Conservation (phyloP, 139 green algal species). For the Mychonastes homosphaera region DNA sequence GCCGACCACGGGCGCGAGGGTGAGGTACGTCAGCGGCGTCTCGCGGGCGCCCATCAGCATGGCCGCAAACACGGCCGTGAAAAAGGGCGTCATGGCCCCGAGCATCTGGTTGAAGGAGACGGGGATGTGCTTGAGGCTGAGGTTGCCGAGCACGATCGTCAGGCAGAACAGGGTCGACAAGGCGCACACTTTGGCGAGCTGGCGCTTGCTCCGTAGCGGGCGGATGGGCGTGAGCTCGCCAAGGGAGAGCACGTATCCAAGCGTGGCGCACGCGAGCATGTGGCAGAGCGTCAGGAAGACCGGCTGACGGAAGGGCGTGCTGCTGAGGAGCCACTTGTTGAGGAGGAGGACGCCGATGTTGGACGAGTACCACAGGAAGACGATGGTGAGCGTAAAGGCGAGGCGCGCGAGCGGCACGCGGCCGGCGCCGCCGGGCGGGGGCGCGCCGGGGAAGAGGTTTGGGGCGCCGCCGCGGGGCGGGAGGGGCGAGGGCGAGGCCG, state of each 20-base stretch:
- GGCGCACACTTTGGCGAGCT: constrained; percentile 59
- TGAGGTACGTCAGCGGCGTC: constrained; percentile 54
- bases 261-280: constrained; percentile 72
- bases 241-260: constrained; percentile 41
- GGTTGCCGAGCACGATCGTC: constrained; percentile 85
- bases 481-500: too few relatives aligned
- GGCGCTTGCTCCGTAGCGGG: constrained; percentile 45
- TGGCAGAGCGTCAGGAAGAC: constrained; percentile 90
- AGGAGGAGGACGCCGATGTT: constrained; percentile 92
- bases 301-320: constrained; percentile 63
- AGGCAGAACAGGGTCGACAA: constrained; percentile 76
- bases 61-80: constrained; percentile 76
- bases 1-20: constrained; percentile 77
- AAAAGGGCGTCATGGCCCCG: constrained; percentile 87
- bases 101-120: constrained; percentile 93
- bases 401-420: too few relatives aligned
- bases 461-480: too few relatives aligned
- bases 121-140: constrained; percentile 67
- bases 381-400: too few relatives aligned
- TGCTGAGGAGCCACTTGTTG: constrained; percentile 88
- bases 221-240: constrained; percentile 44
- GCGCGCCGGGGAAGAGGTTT: too few relatives aligned
- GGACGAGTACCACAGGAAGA: constrained; percentile 76
- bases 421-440: too few relatives aligned
- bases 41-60: constrained; percentile 53